phyloP scores from a whole-genome alignment of 208 protist genomes.

The Trypanosoma congolense region DNA sequence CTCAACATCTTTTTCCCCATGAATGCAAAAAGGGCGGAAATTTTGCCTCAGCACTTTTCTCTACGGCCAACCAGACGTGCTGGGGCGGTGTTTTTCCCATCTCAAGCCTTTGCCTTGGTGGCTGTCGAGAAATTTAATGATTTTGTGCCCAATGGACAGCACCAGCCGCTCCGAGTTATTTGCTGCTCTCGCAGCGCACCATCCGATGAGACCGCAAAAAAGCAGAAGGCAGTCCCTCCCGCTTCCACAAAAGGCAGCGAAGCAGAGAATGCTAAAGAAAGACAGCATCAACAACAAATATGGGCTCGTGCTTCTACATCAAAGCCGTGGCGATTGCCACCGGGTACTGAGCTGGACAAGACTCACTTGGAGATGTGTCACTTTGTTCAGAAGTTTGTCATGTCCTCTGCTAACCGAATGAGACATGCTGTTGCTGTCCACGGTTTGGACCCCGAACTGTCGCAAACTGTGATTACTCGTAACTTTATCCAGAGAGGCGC shows the following conservation, averaged over 20 bases:
- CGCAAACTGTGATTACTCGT: slow-evolving; percentile 14
- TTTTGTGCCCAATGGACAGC: slow-evolving; percentile 76
- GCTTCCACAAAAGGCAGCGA: too few relatives aligned
- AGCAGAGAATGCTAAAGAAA: too few relatives aligned
- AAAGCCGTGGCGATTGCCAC: slow-evolving; percentile 5
- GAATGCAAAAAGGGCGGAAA: slow-evolving; percentile 43
- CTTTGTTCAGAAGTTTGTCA: slow-evolving; percentile 13
- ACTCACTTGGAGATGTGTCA: slow-evolving; percentile 40
- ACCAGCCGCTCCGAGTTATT: slow-evolving; percentile 59
- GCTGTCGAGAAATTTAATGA: slow-evolving; percentile 79
- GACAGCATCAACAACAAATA: slow-evolving; percentile 1
- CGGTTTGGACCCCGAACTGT: slow-evolving; percentile 24
- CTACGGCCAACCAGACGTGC: slow-evolving; percentile 35
- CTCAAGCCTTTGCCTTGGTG: slow-evolving; percentile 60
- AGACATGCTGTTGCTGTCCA: slow-evolving; percentile 31
- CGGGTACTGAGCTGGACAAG: slow-evolving; percentile 14
- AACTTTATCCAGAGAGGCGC: slow-evolving; percentile 25
- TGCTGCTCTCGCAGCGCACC: slow-evolving; percentile 57
- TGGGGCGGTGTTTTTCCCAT: slow-evolving; percentile 73
- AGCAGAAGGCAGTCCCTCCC: background rate
- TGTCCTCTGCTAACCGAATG: too few relatives aligned
- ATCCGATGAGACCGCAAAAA: background rate
- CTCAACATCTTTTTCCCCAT: slow-evolving; percentile 72
- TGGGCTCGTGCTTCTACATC: background rate
- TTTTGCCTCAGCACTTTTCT: slow-evolving; percentile 39